Conservation (phyloP, 495 filamentous ascomycete genomes). For the Hypoxylon subgilvum region DNA sequence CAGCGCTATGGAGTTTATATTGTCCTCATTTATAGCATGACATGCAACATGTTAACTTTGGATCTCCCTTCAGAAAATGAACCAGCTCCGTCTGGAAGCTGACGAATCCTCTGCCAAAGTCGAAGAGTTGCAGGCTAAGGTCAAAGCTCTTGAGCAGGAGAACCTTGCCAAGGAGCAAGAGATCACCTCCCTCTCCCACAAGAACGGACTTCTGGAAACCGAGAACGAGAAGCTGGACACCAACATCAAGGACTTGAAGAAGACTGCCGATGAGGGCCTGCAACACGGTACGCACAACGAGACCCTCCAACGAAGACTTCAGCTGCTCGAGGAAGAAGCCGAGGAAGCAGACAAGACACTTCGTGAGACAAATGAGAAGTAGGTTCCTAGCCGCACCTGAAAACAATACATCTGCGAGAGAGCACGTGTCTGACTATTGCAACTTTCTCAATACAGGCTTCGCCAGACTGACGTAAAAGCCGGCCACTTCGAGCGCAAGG, state of each 20-base stretch:
- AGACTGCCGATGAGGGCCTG: conserved; percentile 71
- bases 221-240: conserved; percentile 90
- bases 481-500: conserved; percentile 99
- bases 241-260: conserved; percentile 78
- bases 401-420: conserved; percentile 4
- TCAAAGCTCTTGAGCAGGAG: conserved; percentile 93
- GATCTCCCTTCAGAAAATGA: conserved; percentile 74
- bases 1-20: conserved; percentile 1
- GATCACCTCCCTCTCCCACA: conserved; percentile 91
- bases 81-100: conserved; percentile 86
- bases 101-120: conserved; percentile 78
- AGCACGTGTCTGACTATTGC: conserved; percentile 36
- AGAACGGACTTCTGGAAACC: conserved; percentile 82
- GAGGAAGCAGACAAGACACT: conserved; percentile 93
- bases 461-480: conserved; percentile 99
- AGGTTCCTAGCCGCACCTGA: conserved; percentile 46
- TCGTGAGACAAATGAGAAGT: conserved; percentile 98
- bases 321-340: conserved; percentile 95
- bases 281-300: conserved; percentile 85
- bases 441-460: conserved; percentile 67
- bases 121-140: conserved; percentile 83
- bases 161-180: conserved; percentile 96
- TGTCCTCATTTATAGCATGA: conserved; percentile 9
- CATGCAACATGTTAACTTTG: conserved; percentile 31
- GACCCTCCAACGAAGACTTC: conserved; percentile 84